phyloP scores from a whole-genome alignment of 805 yeast genomes.

The Pichia paraexigua region DNA sequence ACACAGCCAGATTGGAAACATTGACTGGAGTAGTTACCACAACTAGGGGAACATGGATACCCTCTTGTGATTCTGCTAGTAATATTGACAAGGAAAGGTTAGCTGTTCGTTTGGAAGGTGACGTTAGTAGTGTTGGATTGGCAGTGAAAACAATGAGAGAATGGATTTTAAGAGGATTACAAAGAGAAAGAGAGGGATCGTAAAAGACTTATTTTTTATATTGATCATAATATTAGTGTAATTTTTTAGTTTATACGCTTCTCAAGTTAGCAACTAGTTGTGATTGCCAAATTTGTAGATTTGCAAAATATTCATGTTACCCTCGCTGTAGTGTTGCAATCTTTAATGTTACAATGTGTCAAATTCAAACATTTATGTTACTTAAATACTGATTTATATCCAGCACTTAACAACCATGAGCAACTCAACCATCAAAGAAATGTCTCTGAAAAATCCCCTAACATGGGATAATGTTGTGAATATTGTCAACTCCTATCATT shows the following conservation, averaged over 20 bases:
- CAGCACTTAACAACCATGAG: not conserved
- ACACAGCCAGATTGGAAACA: slow-evolving; percentile 56
- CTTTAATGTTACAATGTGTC: not conserved
- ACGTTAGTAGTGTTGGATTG: not conserved
- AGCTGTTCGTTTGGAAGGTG: slow-evolving; percentile 46
- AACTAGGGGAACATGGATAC: slow-evolving; percentile 50
- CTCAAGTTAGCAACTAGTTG: not conserved
- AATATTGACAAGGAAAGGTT: not conserved
- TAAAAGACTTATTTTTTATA: not conserved
- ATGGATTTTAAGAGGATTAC: not conserved
- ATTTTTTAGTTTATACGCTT: not conserved
- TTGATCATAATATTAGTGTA: not conserved
- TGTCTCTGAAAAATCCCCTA: slow-evolving; percentile 28
- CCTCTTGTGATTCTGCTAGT: not conserved
- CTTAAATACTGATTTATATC: not conserved
- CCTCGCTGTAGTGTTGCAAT: not conserved
- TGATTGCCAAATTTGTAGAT: not conserved
- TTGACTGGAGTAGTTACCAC: slow-evolving; percentile 71
- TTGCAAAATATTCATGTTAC: not conserved
- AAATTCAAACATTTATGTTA: not conserved
- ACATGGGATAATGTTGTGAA: slow-evolving; percentile 37
- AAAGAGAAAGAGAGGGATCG: not conserved
- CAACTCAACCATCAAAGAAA: not conserved
- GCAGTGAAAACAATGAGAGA: not conserved
- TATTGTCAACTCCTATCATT: slow-evolving; percentile 33